These are phyloP conservation scores for Aspergillus egyptiacus DNA, from an alignment of 495 filamentous ascomycete species.

Conservation along the genomic window DNA sequence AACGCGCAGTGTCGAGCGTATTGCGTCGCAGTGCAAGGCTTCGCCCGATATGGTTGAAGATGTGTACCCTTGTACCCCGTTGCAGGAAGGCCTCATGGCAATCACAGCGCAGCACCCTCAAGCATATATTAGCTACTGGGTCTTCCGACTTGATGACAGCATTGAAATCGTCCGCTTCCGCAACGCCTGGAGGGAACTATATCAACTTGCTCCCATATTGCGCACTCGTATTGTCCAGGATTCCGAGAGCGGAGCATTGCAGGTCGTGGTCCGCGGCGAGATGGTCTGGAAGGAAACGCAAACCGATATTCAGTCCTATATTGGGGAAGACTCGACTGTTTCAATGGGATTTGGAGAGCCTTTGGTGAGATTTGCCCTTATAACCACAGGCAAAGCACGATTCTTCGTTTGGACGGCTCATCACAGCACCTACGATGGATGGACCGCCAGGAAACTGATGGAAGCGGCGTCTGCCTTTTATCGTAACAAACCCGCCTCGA, in stretches of 20 bases:
- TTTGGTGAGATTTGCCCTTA: conserved; percentile 32
- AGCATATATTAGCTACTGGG: conserved; percentile 24
- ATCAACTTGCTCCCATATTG: conserved; percentile 23
- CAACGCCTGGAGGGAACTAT: conserved; percentile 35
- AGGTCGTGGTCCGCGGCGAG: conserved; percentile 37
- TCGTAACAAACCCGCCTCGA: neutral
- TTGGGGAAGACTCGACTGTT: neutral
- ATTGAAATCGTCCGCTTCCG: conserved; percentile 33
- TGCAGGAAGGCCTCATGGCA: conserved; percentile 56
- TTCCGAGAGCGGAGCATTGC: conserved; percentile 22
- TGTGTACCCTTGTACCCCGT: conserved; percentile 54
- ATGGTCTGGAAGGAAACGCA: conserved; percentile 27
- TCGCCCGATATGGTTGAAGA: conserved; percentile 31
- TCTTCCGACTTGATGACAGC: conserved; percentile 25
- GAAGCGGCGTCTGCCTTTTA: conserved; percentile 1
- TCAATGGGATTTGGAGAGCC: conserved; percentile 8
- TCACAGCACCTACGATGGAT: conserved; percentile 58
- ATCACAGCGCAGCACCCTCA: conserved; percentile 37
- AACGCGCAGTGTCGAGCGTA: conserved; percentile 6
- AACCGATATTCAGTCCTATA: conserved; percentile 13
- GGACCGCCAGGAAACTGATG: conserved; percentile 38
- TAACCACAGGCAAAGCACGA: conserved; percentile 10
- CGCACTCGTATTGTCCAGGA: conserved; percentile 33
- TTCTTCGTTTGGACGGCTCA: conserved; percentile 52
- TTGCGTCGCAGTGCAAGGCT: conserved; percentile 2